phyloP scores from a whole-genome alignment of 1,284 basidiomycete species.

The Cryptococcus sp. region DNA sequence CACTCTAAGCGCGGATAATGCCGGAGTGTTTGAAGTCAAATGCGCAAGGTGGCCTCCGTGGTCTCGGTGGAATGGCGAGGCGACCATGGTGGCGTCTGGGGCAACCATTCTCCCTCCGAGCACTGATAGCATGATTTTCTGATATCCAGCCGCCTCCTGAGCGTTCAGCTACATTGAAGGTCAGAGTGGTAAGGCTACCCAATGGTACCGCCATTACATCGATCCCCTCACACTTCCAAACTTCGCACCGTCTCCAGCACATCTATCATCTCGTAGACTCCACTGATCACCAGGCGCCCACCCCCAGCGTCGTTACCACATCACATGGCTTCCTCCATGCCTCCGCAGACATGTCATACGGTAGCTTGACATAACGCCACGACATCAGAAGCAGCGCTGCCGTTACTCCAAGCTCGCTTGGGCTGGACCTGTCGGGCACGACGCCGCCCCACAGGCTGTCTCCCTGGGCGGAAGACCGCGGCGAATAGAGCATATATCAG shows the following conservation, averaged over 20 bases:
- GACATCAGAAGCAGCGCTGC: neutral
- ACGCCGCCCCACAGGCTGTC: neutral
- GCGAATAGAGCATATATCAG: neutral
- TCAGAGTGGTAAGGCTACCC: too few relatives aligned
- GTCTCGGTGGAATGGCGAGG: too few relatives aligned
- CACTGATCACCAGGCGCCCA: neutral
- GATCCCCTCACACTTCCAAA: too few relatives aligned
- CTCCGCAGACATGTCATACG: neutral
- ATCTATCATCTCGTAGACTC: neutral
- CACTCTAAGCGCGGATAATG: too few relatives aligned
- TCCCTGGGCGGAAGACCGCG: neutral
- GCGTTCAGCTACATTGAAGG: too few relatives aligned
- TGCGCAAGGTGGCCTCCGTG: too few relatives aligned
- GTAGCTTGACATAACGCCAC: neutral
- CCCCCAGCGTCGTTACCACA: neutral
- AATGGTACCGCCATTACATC: too few relatives aligned
- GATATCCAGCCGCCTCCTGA: too few relatives aligned
- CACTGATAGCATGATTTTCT: too few relatives aligned
- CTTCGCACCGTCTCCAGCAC: neutral
- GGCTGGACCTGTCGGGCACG: neutral
- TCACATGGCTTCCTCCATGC: conserved; percentile 1
- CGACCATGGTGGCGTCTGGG: too few relatives aligned
- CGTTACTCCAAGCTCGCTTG: neutral
- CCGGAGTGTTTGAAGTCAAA: too few relatives aligned
- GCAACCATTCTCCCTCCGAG: too few relatives aligned